Base-by-base conservation (phyloP, 345 rosid genomes). In the Euphorbia tirucalli region DNA sequence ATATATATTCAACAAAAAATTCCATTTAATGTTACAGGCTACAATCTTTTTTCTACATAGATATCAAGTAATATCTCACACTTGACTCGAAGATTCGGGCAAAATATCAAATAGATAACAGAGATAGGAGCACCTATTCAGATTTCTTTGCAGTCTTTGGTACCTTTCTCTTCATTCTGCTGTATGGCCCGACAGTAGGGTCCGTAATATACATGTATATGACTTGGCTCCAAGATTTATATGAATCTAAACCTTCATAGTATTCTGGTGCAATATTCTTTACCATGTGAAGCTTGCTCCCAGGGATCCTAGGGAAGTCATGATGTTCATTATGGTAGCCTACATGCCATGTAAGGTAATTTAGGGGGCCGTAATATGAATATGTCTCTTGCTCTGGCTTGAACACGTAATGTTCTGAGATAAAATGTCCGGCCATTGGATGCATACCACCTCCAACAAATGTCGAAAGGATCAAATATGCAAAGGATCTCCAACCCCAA, bases 321-420 rank as follows among this genome's bases (percentile, higher is more conserved):
- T 93, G 96, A 74, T 91, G 97, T 80, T 93, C 97, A 25, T 91
- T 93, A 79, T 93, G 98, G 83, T 86, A 90, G 0, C 98, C 97
- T 1, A 91, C 94, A 43, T 80, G 83, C 98, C 96, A 90, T 7
- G 96, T 83, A 68, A 93, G 58, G 11, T 84, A 83, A 73, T 91
- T 93, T 76, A 93, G 69, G 35, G 96, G 98, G 57, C 95, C 96
- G 39, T 91, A 93, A 75, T 88, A 93, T 24, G 95, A 93, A 76
- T 91, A 91, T 7, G 97, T 91, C 77, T 93, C 97, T 76, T 91
- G 98, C 3, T 80, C 83, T 0, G 95, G 88, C 22, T 88, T 84
- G 88, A 93, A 90, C 56, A 91, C 83, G 16, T 91, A 91, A 76
- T 91, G 97, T 54, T 93, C 98, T 1, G 96, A 93, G 74, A 93